Base-by-base conservation (phyloP, 1,284 basidiomycete genomes). In the Boletus calvinii region DNA sequence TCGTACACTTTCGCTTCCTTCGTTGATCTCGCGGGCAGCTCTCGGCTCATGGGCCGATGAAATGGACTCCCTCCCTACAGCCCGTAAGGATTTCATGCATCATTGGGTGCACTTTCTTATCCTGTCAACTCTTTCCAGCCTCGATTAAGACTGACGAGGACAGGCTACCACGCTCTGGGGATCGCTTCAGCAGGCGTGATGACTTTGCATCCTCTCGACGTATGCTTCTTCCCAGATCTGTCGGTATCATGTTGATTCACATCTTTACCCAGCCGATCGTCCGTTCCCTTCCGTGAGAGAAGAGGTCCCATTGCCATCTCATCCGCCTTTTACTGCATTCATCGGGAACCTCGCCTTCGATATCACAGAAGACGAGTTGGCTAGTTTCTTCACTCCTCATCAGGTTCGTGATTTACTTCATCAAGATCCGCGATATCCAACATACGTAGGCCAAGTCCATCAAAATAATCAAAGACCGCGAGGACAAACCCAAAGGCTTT, bases 31-130 rank as follows among this genome's bases (percentile, higher is more conserved):
- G 56, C 48, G 35, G 57, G 6, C 36, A 92, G 90, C 83, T 54
- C 74, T 90, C 50, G 92, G 92, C 66, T 94, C 91, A 66, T 97
- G 94, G 94, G 94, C 94, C n/a, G 94, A 96, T 69, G 94, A 96
- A 71, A 93, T 95, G 90, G 93, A 95, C 57, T 65, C 80, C 38
- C 78, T 97, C 54, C 94, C 94, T 22, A 87, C 83, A 62, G 93
- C 92, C 66, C 94, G 94, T 95, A 73, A 77, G 93, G 76, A 54
- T 34, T 48, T 53, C 15, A 37, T 54, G 1, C 34, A 15, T 47
- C 24, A 38, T 59, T 42, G 18, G 50, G 34, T 36, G 53, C 60
- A 46, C 38, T 48, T 52, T 46, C 63, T 59, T 54, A 61, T 55
- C 46, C 45, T 50, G 61, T 54, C 48, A 48, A 52, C 62, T 29